Conservation (phyloP, 2,329 filamentous ascomycete species). For the Corinectria fuckeliana region DNA sequence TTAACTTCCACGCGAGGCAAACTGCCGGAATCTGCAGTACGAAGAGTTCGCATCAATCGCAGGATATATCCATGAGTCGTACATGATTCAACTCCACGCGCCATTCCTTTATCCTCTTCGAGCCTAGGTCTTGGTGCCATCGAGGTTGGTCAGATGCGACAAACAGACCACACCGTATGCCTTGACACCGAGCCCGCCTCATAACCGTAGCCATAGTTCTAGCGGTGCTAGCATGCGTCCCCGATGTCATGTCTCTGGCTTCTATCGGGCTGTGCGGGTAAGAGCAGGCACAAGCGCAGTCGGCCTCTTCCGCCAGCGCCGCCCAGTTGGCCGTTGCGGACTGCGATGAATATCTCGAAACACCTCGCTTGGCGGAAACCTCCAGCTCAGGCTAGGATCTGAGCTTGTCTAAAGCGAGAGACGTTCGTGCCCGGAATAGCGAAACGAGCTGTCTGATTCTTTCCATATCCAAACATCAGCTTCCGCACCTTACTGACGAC, state of each 20-base stretch:
- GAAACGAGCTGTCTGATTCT: not conserved
- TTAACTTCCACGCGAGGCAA: slow-evolving; percentile 1
- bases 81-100: not conserved
- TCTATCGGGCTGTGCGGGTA: not conserved
- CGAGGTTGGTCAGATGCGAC: not conserved
- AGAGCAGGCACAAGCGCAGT: not conserved
- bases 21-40: not conserved
- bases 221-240: not conserved
- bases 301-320: not conserved
- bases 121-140: not conserved
- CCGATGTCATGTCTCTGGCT: not conserved
- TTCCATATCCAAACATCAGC: not conserved
- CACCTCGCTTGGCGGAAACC: too few relatives aligned
- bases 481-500: not conserved
- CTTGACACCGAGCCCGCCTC: not conserved
- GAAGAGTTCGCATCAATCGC: not conserved
- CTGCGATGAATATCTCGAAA: not conserved
- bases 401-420: not conserved
- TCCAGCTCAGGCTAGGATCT: not conserved
- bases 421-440: not conserved
- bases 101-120: not conserved
- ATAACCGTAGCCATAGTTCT: not conserved
- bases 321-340: not conserved
- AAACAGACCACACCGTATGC: not conserved
- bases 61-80: too few relatives aligned